Evolutionary conservation across 2,329 filamentous ascomycete species (phyloP), one percentile per base, ranked within the genome.

Genomic region (Colletotrichum limetticola): DNA sequence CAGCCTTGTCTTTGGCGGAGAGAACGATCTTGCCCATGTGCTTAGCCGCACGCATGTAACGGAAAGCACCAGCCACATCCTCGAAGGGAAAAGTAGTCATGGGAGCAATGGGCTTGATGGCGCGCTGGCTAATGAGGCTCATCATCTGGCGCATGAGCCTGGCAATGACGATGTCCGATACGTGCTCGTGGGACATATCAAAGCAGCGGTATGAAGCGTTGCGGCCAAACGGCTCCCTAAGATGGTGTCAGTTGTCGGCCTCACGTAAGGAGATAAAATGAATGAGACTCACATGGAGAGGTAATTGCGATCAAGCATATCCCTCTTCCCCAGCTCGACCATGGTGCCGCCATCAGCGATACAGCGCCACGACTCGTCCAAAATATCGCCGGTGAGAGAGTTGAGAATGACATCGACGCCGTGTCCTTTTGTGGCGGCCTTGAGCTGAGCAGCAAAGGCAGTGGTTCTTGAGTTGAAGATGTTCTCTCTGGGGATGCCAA

Each of bases 21-120:
- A 71, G 16, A 14, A 87, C 80, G 19, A 87, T 82, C 66, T 86
- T 86, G 0, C 85, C 86, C 42, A 84, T 83, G 74, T 87, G 85
- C 49, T 76, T 78, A 0, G 85, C 85, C 2, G 77, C 78, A 64
- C 87, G 83, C 82, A 88, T 82, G 57, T 82, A 80, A 0, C 84
- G 77, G 74, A 88, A 85, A 0, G 84, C 85, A 0, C 77, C 75
- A 2, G 68, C 60, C 59, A 80, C 78, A 19, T 28, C 53, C 3
- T 19, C 52, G 7, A 53, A 60, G 16, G 61, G 56, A 28, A 35
- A 56, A 2, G 12, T 22, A 11, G 26, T 26, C 5, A 52, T 52
- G 2, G 61, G 61, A 46, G 28, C 35, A 42, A 64, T 64, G 19
- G 61, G 61, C 61, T 64, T 64, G 42, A 63, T 12, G 22, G 26